Evolutionary conservation across 148 eudicot species (phyloP).

Genomic region (Polygonum aviculare): DNA sequence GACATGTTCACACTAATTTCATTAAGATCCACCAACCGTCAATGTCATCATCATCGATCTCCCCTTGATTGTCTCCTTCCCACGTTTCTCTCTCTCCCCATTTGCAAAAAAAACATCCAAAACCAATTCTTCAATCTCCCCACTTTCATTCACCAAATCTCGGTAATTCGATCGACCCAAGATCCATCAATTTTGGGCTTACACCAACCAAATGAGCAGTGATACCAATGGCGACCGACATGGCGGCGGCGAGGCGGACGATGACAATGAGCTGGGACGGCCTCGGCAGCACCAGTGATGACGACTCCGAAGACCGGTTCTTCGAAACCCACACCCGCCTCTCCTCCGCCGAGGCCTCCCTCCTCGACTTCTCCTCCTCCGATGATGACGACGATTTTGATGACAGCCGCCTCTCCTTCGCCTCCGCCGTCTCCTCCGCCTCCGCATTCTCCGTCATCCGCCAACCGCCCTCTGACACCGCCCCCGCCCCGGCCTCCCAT

Average conservation of each 20-base stretch:
- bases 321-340: conserved; percentile 59
- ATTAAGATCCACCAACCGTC: conserved; percentile 4
- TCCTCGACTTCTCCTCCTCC: conserved; percentile 30
- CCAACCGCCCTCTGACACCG: not conserved
- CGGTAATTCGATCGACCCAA: not conserved
- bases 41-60: not conserved
- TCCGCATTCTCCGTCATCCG: not conserved
- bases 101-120: not conserved
- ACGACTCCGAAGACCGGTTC: conserved; percentile 63
- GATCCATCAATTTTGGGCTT: not conserved
- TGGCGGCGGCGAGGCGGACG: conserved; percentile 31
- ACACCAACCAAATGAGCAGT: not conserved
- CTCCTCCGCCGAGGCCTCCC: conserved; percentile 39
- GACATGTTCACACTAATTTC: conserved; percentile 8
- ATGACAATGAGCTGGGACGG: conserved; percentile 81
- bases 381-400: conserved; percentile 47
- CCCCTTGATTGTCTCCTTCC: conserved; percentile 1
- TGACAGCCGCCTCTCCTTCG: conserved; percentile 61
- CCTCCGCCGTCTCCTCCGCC: conserved; percentile 13
- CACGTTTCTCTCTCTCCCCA: not conserved
- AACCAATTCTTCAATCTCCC: not conserved
- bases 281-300: conserved; percentile 25
- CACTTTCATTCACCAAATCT: not conserved
- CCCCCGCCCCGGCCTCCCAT: not conserved
- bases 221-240: not conserved